Percentiles rank a stretch among this genome's conserved stretches.
Conservation (phyloP, 2,329 filamentous ascomycete species). For the Phyllosticta citribraziliensis region DNA sequence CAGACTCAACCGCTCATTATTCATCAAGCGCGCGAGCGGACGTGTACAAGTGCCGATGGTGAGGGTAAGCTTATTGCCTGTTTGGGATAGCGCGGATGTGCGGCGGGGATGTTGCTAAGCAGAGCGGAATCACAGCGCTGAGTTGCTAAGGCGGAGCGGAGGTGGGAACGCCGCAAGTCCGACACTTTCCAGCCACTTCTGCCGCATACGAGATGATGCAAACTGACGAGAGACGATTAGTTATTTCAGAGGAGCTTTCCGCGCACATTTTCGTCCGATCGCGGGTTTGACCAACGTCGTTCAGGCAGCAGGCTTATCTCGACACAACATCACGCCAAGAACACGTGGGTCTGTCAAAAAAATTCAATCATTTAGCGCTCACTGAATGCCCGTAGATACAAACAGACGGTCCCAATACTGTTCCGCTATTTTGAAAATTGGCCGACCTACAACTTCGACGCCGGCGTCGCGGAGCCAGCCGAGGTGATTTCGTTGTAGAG, state of each 20-base stretch:
- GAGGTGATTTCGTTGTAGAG: conserved; percentile 74
- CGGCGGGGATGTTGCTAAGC: neutral
- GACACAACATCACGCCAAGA: neutral
- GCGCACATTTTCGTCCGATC: neutral
- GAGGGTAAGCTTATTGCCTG: neutral
- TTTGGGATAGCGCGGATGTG: neutral
- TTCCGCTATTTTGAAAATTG: neutral
- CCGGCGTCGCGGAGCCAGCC: conserved; percentile 1
- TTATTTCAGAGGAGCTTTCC: neutral
- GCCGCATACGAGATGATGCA: neutral
- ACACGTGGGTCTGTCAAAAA: neutral
- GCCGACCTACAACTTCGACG: conserved; percentile 4
- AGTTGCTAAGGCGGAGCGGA: neutral
- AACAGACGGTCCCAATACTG: neutral
- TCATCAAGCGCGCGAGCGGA: neutral
- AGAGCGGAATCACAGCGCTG: neutral
- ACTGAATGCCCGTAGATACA: conserved; percentile 2
- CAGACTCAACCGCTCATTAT: neutral
- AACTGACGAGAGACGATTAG: neutral
- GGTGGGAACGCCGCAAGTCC: neutral
- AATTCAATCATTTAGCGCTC: conserved; percentile 7
- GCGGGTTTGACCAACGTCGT: neutral
- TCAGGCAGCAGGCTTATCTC: neutral
- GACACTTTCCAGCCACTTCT: neutral
- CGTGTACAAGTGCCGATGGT: neutral